Evolutionary conservation across 2,329 filamentous ascomycete genomes (phyloP).

Genomic region (Fusarium newnesense): DNA sequence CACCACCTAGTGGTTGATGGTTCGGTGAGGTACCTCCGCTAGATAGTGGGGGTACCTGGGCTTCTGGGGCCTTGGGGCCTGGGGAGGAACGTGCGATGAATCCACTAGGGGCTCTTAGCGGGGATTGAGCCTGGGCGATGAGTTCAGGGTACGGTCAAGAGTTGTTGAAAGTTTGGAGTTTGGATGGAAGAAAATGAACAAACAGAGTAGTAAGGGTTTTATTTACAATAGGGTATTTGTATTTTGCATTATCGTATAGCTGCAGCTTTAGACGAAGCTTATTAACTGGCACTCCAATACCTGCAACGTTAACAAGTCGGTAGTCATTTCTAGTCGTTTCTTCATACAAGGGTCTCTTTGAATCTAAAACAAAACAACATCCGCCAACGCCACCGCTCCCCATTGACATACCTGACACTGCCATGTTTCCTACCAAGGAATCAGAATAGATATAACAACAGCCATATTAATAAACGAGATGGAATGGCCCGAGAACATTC

Average conservation of each 20-base stretch:
- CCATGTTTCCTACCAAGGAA: slow-evolving; percentile 3
- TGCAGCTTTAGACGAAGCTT: neutral
- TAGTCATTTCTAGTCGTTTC: neutral
- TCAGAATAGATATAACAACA: slow-evolving; percentile 8
- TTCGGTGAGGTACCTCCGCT: slow-evolving; percentile 14
- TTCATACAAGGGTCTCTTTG: neutral
- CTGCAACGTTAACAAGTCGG: neutral
- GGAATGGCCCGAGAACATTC: slow-evolving; percentile 4
- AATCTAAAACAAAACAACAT: slow-evolving; percentile 36
- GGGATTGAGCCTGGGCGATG: slow-evolving; percentile 12
- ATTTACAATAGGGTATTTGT: neutral
- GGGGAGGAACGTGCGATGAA: slow-evolving; percentile 24
- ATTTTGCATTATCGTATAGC: neutral
- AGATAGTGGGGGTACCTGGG: slow-evolving; percentile 13
- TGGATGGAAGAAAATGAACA: neutral
- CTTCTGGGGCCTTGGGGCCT: neutral
- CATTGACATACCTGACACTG: slow-evolving; percentile 25
- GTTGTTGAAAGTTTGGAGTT: neutral
- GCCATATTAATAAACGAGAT: neutral
- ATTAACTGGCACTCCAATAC: neutral
- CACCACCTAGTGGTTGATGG: slow-evolving; percentile 1
- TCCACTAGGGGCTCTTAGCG: slow-evolving; percentile 28
- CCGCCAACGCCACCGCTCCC: slow-evolving; percentile 25
- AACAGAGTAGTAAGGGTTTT: neutral
- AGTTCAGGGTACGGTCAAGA: slow-evolving; percentile 27